Percentiles rank a stretch among this genome's conserved stretches.
phyloP scores from a whole-genome alignment of 805 yeast genomes.

The Starmerella roubikii region DNA sequence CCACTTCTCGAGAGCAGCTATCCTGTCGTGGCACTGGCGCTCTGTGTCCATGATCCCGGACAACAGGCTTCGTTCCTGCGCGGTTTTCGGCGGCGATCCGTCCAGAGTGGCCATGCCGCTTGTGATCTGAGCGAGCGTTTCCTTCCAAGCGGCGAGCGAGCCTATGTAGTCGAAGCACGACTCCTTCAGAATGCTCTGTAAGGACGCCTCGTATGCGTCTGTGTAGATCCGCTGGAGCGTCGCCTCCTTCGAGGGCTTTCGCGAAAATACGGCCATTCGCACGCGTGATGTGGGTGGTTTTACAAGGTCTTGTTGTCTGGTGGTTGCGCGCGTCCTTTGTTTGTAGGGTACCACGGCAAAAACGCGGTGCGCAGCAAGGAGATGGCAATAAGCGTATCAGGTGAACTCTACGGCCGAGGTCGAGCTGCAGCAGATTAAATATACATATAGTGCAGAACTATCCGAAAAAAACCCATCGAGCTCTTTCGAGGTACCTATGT shows the following conservation, averaged over 20 bases:
- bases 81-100: conserved; percentile 24
- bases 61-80: conserved; percentile 26
- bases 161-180: conserved; percentile 26
- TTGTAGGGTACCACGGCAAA: no score
- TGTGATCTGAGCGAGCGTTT: conserved; percentile 25
- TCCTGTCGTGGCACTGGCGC: conserved; percentile 30
- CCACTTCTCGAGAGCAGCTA: conserved; percentile 16
- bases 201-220: conserved; percentile 31
- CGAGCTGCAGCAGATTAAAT: no score
- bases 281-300: no score
- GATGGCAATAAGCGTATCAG: no score
- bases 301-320: no score
- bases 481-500: no score
- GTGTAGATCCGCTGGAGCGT: conserved; percentile 29
- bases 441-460: no score
- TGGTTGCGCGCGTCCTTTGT: no score
- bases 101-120: conserved; percentile 24
- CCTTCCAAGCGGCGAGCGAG: conserved; percentile 28
- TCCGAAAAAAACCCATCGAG: no score
- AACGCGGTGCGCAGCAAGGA: no score
- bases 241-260: conserved; percentile 18
- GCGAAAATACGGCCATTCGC: conserved; percentile 16
- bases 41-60: conserved; percentile 29
- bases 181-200: conserved; percentile 30
- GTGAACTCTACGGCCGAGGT: no score